phyloP scores from a whole-genome alignment of 371 early-diverging fungal species.

The Circinella minor region DNA sequence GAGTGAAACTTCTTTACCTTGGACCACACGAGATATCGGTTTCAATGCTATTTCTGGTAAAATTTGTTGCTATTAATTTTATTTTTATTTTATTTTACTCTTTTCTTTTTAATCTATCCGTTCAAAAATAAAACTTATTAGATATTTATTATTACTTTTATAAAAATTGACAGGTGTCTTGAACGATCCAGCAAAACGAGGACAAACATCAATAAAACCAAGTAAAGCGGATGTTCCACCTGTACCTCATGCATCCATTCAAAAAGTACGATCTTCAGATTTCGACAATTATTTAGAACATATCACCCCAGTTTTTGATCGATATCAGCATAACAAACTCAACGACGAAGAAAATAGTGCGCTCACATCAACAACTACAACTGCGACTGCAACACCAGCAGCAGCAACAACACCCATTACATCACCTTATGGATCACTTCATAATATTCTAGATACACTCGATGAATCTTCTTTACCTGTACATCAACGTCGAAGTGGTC shows the following conservation, averaged over 20 bases:
- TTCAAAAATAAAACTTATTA: too few relatives aligned
- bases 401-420: slow-evolving; percentile 22
- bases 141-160: too few relatives aligned
- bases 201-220: slow-evolving; percentile 47
- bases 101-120: too few relatives aligned
- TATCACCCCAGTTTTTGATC: slow-evolving; percentile 64
- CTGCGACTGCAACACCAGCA: too few relatives aligned
- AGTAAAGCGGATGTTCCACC: slow-evolving; percentile 70
- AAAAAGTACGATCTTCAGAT: slow-evolving; percentile 62
- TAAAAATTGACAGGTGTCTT: slow-evolving; percentile 49
- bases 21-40: slow-evolving; percentile 69
- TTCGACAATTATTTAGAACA: slow-evolving; percentile 71
- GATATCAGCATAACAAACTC: slow-evolving; percentile 60
- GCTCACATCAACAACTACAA: not conserved
- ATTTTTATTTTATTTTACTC: too few relatives aligned
- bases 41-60: slow-evolving; percentile 62
- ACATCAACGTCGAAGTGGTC: slow-evolving; percentile 39
- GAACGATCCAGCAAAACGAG: slow-evolving; percentile 62
- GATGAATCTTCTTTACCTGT: slow-evolving; percentile 17
- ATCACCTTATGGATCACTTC: slow-evolving; percentile 32
- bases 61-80: too few relatives aligned
- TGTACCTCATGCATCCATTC: slow-evolving; percentile 68
- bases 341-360: slow-evolving; percentile 28
- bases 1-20: slow-evolving; percentile 65
- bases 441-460: slow-evolving; percentile 14